Evolutionary conservation across 2,329 filamentous ascomycete genomes (phyloP).

Genomic region (Coleophoma eucalyptorum): DNA sequence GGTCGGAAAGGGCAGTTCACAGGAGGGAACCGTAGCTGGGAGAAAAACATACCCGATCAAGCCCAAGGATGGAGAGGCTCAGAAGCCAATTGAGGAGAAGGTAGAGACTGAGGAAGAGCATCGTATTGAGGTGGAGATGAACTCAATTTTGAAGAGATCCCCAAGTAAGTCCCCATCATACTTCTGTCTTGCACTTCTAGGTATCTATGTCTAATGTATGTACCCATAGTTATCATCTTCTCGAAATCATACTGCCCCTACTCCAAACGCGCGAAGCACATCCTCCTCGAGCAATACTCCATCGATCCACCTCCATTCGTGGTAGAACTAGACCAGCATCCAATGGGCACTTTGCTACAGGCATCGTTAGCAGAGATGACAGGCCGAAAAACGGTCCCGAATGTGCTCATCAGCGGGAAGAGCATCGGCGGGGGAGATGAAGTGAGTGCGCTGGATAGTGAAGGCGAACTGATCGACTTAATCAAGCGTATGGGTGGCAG

Average conservation of each 20-base stretch:
- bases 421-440: constrained; percentile 92
- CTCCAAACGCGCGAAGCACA: constrained; percentile 79
- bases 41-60: constrained; percentile 36
- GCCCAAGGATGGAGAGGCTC: constrained; percentile 30
- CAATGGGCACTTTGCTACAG: constrained; percentile 71
- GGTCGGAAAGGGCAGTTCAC: constrained; percentile 37
- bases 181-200: neutral
- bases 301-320: constrained; percentile 82
- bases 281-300: constrained; percentile 79
- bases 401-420: constrained; percentile 81
- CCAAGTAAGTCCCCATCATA: constrained; percentile 58
- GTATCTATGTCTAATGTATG: neutral
- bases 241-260: constrained; percentile 90
- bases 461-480: constrained; percentile 61
- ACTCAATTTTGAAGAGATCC: constrained; percentile 75
- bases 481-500: neutral
- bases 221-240: constrained; percentile 77
- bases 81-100: constrained; percentile 29
- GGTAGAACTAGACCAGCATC: constrained; percentile 84
- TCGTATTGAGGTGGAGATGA: constrained; percentile 67
- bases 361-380: constrained; percentile 68
- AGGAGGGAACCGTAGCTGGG: constrained; percentile 41
- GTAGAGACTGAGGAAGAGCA: constrained; percentile 54
- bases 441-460: constrained; percentile 64
- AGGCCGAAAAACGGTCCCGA: constrained; percentile 82